Conservation (phyloP, 768 basidiomycete genomes). For the Mycena polygramma region DNA sequence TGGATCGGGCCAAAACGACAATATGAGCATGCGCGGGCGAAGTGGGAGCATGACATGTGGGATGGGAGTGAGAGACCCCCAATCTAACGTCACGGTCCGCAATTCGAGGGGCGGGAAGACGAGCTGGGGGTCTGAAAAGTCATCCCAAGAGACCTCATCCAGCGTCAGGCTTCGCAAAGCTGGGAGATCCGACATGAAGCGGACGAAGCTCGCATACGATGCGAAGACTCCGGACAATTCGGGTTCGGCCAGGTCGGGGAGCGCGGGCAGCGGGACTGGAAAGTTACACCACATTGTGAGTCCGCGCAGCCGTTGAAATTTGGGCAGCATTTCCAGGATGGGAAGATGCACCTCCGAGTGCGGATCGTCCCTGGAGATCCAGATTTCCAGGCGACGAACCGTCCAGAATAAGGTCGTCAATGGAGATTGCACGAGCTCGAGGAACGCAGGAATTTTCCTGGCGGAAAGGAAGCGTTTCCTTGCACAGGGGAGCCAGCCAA, state of each 20-base stretch:
- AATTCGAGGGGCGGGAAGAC: not conserved
- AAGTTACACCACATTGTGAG: not conserved
- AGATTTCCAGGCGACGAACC: not conserved
- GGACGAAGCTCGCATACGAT: not conserved
- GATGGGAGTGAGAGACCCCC: not conserved
- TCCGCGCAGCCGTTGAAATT: not conserved
- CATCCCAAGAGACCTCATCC: not conserved
- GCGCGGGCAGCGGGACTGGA: not conserved
- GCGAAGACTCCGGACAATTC: not conserved
- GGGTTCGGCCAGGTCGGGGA: not conserved
- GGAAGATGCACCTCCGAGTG: not conserved
- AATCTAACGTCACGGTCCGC: not conserved
- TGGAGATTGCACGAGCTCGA: not conserved
- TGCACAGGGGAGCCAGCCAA: slow-evolving; percentile 5
- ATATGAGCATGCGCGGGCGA: not conserved
- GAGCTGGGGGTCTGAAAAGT: not conserved
- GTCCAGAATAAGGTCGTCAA: not conserved
- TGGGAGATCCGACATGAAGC: slow-evolving; percentile 7
- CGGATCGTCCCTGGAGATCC: not conserved
- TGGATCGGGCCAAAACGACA: not conserved
- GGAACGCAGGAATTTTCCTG: no score
- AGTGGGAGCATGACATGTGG: not conserved
- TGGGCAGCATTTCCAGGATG: not conserved
- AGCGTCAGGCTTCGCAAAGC: not conserved
- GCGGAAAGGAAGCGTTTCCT: not conserved